These are phyloP conservation scores for Euphorbia schlechtendalii DNA, from an alignment of 441 rosid species.

Conservation along the genomic window DNA sequence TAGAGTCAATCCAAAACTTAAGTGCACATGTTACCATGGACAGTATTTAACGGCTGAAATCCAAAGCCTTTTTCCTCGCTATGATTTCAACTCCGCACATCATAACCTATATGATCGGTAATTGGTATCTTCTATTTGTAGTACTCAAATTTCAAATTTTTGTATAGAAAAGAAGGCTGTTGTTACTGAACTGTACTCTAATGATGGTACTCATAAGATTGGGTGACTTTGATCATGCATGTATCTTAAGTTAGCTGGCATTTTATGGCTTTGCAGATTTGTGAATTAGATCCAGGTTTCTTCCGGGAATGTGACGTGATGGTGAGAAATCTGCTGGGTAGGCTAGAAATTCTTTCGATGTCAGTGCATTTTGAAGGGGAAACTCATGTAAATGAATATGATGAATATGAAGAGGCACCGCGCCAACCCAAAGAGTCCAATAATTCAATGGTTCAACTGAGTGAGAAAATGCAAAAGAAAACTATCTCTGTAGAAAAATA, in stretches of 20 bases:
- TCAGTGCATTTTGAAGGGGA: slow-evolving; percentile 92
- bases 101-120: too few relatives aligned
- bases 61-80: too few relatives aligned
- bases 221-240: too few relatives aligned
- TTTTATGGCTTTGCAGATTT: slow-evolving; percentile 41
- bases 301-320: slow-evolving; percentile 70
- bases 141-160: too few relatives aligned
- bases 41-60: too few relatives aligned
- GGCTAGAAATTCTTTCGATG: slow-evolving; percentile 81
- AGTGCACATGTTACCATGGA: too few relatives aligned
- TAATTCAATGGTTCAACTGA: slow-evolving; percentile 37
- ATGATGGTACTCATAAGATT: too few relatives aligned
- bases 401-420: slow-evolving; percentile 62
- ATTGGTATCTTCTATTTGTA: too few relatives aligned
- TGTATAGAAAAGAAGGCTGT: too few relatives aligned
- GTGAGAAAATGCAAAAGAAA: slow-evolving; percentile 59
- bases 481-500: slow-evolving; percentile 33
- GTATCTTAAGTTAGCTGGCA: background rate
- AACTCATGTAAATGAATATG: slow-evolving; percentile 72
- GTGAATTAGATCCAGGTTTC: slow-evolving; percentile 80
- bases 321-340: slow-evolving; percentile 78
- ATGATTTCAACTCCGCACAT: too few relatives aligned
- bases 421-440: slow-evolving; percentile 26
- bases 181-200: too few relatives aligned
- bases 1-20: too few relatives aligned